Evolutionary conservation across 768 basidiomycete species (phyloP).

Genomic region (Crassisporium funariophilum): DNA sequence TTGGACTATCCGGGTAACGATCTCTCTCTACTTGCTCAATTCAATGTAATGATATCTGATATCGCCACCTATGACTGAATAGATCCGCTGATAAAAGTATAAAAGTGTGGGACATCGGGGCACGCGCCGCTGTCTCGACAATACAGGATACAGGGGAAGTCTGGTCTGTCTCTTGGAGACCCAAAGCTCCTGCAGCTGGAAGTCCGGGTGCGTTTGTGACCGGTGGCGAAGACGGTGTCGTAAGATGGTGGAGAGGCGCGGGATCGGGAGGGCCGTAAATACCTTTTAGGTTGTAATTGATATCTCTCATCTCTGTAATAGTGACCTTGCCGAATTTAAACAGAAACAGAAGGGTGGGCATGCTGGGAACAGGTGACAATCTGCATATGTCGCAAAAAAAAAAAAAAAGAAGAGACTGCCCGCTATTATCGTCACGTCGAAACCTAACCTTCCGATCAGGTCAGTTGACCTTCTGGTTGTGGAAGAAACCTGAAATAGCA

Average conservation of each 20-base stretch:
- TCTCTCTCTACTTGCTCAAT: conserved; percentile 1
- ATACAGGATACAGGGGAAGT: conserved; percentile 80
- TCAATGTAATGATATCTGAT: conserved; percentile 4
- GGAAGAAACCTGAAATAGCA: too few relatives aligned
- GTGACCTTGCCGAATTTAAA: too few relatives aligned
- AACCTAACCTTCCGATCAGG: too few relatives aligned
- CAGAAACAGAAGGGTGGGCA: too few relatives aligned
- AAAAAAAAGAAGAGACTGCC: too few relatives aligned
- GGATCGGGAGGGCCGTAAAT: conserved; percentile 36
- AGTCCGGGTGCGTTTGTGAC: conserved; percentile 69
- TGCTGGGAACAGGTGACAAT: too few relatives aligned
- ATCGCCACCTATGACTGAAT: conserved; percentile 2
- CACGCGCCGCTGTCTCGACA: conserved; percentile 75
- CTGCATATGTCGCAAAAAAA: too few relatives aligned
- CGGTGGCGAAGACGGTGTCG: conserved; percentile 74
- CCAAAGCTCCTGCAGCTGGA: conserved; percentile 54
- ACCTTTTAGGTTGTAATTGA: background rate
- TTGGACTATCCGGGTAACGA: conserved; percentile 79
- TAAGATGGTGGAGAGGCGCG: conserved; percentile 79
- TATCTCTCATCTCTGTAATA: too few relatives aligned
- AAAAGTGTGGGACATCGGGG: conserved; percentile 84
- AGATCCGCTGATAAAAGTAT: conserved; percentile 86
- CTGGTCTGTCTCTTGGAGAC: conserved; percentile 84
- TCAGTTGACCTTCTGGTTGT: too few relatives aligned
- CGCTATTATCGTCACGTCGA: too few relatives aligned